Conservation (phyloP, 768 basidiomycete species). For the Mycena rosella region DNA sequence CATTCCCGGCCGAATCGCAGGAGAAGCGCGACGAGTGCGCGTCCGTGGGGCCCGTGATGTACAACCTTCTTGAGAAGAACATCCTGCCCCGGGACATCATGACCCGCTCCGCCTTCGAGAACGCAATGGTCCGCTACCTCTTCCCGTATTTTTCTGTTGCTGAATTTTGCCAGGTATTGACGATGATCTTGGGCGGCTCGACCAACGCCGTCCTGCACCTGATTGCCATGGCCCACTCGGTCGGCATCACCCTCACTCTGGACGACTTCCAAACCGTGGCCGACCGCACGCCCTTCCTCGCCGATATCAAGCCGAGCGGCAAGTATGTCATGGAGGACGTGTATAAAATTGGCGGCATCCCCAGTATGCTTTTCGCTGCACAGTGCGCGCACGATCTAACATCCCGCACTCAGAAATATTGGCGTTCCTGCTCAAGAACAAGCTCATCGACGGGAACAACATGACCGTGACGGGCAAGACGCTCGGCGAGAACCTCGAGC, state of each 20-base stretch:
- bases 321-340: slow-evolving; percentile 99
- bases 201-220: slow-evolving; percentile 98
- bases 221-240: slow-evolving; percentile 96
- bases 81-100: slow-evolving; percentile 96
- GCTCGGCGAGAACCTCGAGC: slow-evolving; percentile 92
- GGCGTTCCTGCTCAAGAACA: slow-evolving; percentile 86
- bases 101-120: slow-evolving; percentile 97
- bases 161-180: slow-evolving; percentile 75
- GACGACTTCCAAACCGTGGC: slow-evolving; percentile 97
- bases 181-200: slow-evolving; percentile 97
- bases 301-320: slow-evolving; percentile 96
- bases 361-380: slow-evolving; percentile 69
- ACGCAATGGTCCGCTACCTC: slow-evolving; percentile 82
- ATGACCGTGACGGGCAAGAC: slow-evolving; percentile 93
- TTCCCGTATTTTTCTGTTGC: not conserved
- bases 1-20: slow-evolving; percentile 92
- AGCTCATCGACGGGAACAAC: slow-evolving; percentile 90
- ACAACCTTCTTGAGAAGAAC: slow-evolving; percentile 89
- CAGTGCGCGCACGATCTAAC: slow-evolving; percentile 13
- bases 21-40: slow-evolving; percentile 92
- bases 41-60: slow-evolving; percentile 85
- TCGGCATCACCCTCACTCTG: slow-evolving; percentile 87
- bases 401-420: slow-evolving; percentile 73
- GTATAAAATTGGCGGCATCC: slow-evolving; percentile 95
- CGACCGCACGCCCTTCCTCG: slow-evolving; percentile 93